Base-by-base conservation (phyloP, 129 eudicot genomes). In the Pittosporum tobira region DNA sequence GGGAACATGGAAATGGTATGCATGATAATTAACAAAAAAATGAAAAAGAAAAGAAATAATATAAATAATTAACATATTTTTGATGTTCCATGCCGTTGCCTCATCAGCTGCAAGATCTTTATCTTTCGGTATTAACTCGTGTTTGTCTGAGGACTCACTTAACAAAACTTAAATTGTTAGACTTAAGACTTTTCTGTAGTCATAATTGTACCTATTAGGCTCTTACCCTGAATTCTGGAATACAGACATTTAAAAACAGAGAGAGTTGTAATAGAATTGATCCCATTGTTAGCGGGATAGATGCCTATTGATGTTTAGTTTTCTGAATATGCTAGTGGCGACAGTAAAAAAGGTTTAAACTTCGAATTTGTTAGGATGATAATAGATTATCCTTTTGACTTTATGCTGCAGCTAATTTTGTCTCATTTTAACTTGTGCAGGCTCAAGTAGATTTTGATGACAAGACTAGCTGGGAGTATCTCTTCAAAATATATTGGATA, bases 371-470 rank as follows among this genome's bases (percentile, higher is more conserved):
- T 52, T 52, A 52, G 57, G 8, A 8, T 51, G 57, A 52, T 52
- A 26, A 25, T 28, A 38, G 40, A 6, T 28, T 27, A 9, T 30
- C 37, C 26, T 9, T 30, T 5, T 34, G 40, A 34, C 11, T 34
- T 8, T 34, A 34, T 34, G 40, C 40, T 34, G 13, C n/a, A 18
- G 3, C 69, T 70, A 55, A 52, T 70, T 26, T 65, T 26, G 20
- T 73, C 64, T 68, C 47, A 53, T 73, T 66, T 71, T 50, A 62
- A 50, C 44, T 57, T 57, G 31, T 69, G 65, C 88, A 91, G 89
- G 82, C 79, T 74, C 78, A 83, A 38, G 98, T 93, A 63, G 99
- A 93, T 79, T 93, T 93, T 76, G 99, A 93, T 72, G 99, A 93
- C 79, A 79, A 68, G 48, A 68, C 54, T 52, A 93, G 96, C 75